Percentiles rank a stretch among this genome's conserved stretches.
These are phyloP conservation scores for Arthroderma sp. DNA, from an alignment of 2,329 filamentous ascomycete genomes.

Conservation along the genomic window DNA sequence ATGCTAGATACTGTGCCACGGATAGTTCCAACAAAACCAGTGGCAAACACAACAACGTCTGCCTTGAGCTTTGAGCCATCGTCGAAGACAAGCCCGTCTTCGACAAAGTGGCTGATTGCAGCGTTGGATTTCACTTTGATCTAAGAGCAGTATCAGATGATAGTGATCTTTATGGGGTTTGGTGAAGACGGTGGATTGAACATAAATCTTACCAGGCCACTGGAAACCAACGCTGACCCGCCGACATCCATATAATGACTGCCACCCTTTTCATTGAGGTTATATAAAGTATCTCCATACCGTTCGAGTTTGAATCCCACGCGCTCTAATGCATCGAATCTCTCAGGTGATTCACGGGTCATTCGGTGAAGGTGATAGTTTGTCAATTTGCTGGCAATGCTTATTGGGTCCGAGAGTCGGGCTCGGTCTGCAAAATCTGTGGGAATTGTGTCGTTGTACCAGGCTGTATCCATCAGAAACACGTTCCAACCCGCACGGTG, in stretches of 20 bases:
- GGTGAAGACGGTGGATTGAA: neutral
- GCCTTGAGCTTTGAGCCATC: conserved; percentile 32
- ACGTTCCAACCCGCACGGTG: neutral
- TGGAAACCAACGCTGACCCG: conserved; percentile 27
- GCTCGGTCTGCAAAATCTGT: conserved; percentile 12
- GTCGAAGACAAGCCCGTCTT: conserved; percentile 29
- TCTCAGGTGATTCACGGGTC: conserved; percentile 21
- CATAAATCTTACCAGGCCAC: conserved; percentile 17
- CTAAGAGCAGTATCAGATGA: conserved; percentile 10
- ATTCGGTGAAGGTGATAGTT: conserved; percentile 20
- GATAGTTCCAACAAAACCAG: conserved; percentile 34
- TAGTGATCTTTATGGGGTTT: neutral
- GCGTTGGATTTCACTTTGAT: conserved; percentile 32
- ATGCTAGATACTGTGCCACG: conserved; percentile 24
- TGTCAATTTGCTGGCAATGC: conserved; percentile 16
- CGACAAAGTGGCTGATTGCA: conserved; percentile 23
- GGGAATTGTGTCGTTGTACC: conserved; percentile 12
- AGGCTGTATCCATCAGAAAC: conserved; percentile 2
- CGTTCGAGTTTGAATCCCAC: conserved; percentile 32
- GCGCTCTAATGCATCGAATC: conserved; percentile 28
- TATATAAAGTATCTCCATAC: conserved; percentile 22
- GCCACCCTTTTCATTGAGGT: conserved; percentile 31
- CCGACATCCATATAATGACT: conserved; percentile 39
- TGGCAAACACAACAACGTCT: conserved; percentile 35
- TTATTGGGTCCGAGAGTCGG: conserved; percentile 15